Evolutionary conservation across 169 alveolate species (phyloP), one percentile per base, ranked within the genome.

Genomic region (Babesia ovis): DNA sequence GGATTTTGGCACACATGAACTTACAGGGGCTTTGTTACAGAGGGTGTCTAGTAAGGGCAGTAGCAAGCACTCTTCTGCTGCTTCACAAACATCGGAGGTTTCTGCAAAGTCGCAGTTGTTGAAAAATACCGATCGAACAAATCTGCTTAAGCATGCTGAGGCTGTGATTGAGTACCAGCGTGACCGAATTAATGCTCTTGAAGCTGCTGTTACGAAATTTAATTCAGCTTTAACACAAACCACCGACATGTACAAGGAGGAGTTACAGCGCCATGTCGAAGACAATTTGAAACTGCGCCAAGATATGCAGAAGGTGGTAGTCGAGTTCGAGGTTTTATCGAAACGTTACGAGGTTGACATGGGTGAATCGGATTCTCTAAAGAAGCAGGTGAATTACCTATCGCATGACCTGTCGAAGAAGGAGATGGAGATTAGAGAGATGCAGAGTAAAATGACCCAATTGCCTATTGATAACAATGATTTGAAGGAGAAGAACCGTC

Each of bases 131-230:
- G 56, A 60, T 9, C 58, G 58, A 6, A 43, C 42, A 20, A 68
- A 23, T 25, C 48, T 70, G 46, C 73, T 80, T 32, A 35, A 70
- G 43, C 88, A 80, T 56, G 88, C 88, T 16, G 84, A 80, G 77
- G 84, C 88, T 12, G 88, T 80, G 4, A 80, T 80, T 35, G 88
- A 80, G 37, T 70, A 70, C 79, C 88, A 80, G 54, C 88, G 83
- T 23, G 83, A 70, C 29, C 55, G 83, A 2, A 80, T 80, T 16
- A 71, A 61, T 20, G 29, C 71, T 32, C 70, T 80, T 22, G 83
- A 68, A 48, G 59, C 46, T 29, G 70, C 75, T 25, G 31, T 80
- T 25, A 43, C 37, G 18, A 61, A 71, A 74, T 70, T 58, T 71
- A 80, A 80, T 70, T 12, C 68, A 18, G 83, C 86, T n/a, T 25